These are phyloP conservation scores for Cystobasidium onofrii DNA, from an alignment of 768 basidiomycete genomes.

Conservation along the genomic window DNA sequence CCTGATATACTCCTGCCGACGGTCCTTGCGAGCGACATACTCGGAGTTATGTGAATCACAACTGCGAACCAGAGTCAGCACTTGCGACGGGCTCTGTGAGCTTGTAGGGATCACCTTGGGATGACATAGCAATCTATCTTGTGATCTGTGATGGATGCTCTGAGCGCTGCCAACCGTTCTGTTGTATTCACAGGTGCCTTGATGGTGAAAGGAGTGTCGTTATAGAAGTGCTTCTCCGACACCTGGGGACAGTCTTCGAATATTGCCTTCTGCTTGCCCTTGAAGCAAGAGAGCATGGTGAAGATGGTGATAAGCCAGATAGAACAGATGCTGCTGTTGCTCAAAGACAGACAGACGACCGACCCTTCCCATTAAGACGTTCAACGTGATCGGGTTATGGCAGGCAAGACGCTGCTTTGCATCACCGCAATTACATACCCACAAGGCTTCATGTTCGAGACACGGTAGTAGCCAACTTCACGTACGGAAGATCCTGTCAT, in stretches of 20 bases:
- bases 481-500: background rate
- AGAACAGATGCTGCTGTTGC: background rate
- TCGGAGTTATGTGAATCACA: conserved; percentile 32
- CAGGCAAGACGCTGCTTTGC: background rate
- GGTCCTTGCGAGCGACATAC: conserved; percentile 25
- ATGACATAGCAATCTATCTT: conserved; percentile 39
- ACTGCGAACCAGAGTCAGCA: conserved; percentile 20
- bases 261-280: background rate
- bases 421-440: background rate
- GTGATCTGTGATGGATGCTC: conserved; percentile 36
- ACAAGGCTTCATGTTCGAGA: background rate
- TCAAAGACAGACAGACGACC: no score
- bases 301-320: background rate
- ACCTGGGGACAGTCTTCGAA: background rate
- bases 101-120: background rate
- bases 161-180: conserved; percentile 29
- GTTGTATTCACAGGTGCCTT: conserved; percentile 33
- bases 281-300: background rate
- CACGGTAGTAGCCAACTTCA: background rate
- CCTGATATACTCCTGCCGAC: conserved; percentile 10
- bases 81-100: background rate
- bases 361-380: no score
- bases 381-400: background rate
- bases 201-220: background rate
- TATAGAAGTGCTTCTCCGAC: background rate